Evolutionary conservation across 768 basidiomycete genomes (phyloP).

Genomic region (Lyophyllum atratum): DNA sequence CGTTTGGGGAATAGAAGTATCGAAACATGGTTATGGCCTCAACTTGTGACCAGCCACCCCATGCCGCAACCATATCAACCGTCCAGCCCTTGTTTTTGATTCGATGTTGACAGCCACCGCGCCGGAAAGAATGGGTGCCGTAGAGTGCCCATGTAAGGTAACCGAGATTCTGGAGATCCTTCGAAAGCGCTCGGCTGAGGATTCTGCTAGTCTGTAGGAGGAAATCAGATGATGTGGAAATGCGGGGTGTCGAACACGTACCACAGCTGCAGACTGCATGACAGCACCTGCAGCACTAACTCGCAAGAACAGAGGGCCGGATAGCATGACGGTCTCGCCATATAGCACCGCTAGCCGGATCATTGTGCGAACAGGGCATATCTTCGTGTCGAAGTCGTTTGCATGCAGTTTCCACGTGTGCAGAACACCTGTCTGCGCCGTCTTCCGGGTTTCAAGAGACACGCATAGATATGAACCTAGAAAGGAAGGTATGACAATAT

Average conservation of each 20-base stretch:
- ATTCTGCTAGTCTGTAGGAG: conserved; percentile 10
- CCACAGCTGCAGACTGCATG: background rate
- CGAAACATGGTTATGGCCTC: conserved; percentile 15
- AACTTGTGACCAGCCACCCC: conserved; percentile 24
- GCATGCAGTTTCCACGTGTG: conserved; percentile 17
- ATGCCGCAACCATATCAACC: conserved; percentile 18
- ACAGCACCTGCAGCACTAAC: background rate
- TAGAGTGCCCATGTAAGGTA: conserved; percentile 18
- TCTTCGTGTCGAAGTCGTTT: conserved; percentile 18
- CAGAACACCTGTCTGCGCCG: conserved; percentile 16
- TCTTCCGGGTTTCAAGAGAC: conserved; percentile 11
- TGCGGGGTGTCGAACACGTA: background rate
- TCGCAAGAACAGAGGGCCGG: conserved; percentile 15
- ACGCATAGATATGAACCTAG: background rate
- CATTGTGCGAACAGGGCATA: conserved; percentile 19
- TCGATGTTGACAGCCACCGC: conserved; percentile 21
- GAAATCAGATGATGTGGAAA: background rate
- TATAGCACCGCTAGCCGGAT: conserved; percentile 15
- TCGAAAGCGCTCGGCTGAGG: conserved; percentile 11
- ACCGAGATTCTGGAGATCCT: conserved; percentile 17
- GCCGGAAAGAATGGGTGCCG: conserved; percentile 23
- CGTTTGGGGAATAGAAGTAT: conserved; percentile 6
- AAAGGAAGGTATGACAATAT: background rate
- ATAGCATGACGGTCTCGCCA: background rate
- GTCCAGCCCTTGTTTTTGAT: conserved; percentile 12